Percentiles rank a stretch among this genome's conserved stretches.
phyloP scores from a whole-genome alignment of 768 basidiomycete species.

The Glaciozyma antarctica region DNA sequence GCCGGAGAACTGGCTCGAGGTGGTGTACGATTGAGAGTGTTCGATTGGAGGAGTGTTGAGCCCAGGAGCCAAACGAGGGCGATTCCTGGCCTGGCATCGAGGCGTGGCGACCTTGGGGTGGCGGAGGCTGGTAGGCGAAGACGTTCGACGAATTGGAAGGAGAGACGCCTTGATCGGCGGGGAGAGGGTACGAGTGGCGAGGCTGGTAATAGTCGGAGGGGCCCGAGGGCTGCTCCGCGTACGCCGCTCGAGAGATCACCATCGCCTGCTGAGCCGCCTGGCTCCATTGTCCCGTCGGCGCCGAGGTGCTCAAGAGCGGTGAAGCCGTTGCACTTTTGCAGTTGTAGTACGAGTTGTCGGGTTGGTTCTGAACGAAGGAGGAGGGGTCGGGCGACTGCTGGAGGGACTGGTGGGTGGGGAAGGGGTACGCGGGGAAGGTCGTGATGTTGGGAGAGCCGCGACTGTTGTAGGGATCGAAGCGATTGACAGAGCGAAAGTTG shows the following conservation, averaged over 20 bases:
- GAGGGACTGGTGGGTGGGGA: constrained; percentile 1
- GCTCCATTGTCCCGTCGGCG: neutral
- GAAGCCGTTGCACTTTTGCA: neutral
- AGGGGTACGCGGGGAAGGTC: constrained; percentile 3
- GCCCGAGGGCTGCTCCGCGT: neutral
- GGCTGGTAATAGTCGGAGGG: constrained; percentile 17
- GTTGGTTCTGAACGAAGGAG: neutral
- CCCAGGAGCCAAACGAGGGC: neutral
- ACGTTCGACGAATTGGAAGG: neutral
- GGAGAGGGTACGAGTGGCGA: constrained; percentile 15
- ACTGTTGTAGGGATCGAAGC: constrained; percentile 25
- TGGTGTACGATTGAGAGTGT: neutral
- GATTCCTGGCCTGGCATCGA: neutral
- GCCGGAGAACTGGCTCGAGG: neutral
- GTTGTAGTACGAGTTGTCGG: neutral
- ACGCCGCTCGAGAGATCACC: neutral
- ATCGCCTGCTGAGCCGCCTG: neutral
- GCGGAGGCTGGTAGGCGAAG: constrained; percentile 26
- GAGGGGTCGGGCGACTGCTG: constrained; percentile 3
- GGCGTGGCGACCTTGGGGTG: neutral
- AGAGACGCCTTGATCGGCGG: neutral
- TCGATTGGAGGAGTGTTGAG: neutral
- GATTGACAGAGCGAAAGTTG: constrained; percentile 8
- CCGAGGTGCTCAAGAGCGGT: constrained; percentile 1
- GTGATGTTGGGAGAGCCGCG: constrained; percentile 15